Percentiles rank a stretch among this genome's conserved stretches.
These are phyloP conservation scores for Rhizoctonia solani DNA, from an alignment of 1,284 basidiomycete genomes.

Conservation along the genomic window DNA sequence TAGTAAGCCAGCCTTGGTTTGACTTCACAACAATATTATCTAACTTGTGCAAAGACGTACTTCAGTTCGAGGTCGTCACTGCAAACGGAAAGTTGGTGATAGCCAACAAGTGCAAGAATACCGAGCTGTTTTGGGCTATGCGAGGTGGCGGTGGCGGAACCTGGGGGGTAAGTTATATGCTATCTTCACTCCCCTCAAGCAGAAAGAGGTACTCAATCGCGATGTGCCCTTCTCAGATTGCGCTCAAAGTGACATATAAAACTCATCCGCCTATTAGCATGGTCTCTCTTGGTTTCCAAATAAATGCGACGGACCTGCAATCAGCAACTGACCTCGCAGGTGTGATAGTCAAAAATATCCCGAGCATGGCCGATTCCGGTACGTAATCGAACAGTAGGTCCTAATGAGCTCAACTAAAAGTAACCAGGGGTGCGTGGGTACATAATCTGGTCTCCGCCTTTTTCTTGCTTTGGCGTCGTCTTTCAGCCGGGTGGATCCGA, in stretches of 20 bases:
- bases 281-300: not conserved
- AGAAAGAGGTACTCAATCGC: not conserved
- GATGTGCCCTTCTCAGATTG: not conserved
- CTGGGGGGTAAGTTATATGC: constrained; percentile 27
- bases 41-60: constrained; percentile 13
- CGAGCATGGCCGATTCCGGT: constrained; percentile 1
- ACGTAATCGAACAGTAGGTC: not conserved
- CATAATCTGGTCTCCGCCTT: not conserved
- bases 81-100: constrained; percentile 19
- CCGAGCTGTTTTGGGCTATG: constrained; percentile 36
- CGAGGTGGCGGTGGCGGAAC: constrained; percentile 35
- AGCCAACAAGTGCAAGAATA: constrained; percentile 26
- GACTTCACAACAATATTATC: not conserved
- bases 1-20: constrained; percentile 10
- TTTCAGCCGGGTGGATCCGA: not conserved
- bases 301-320: not conserved
- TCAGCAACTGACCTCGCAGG: not conserved
- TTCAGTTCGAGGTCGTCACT: constrained; percentile 31
- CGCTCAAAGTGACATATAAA: constrained; percentile 2
- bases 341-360: not conserved
- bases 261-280: constrained; percentile 10
- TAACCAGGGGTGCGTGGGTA: not conserved
- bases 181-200: not conserved
- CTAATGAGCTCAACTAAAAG: not conserved
- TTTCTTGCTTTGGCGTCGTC: not conserved